Evolutionary conservation across 2,329 filamentous ascomycete species (phyloP), one percentile per base, ranked within the genome.

Genomic region (Colletotrichum coccodes): DNA sequence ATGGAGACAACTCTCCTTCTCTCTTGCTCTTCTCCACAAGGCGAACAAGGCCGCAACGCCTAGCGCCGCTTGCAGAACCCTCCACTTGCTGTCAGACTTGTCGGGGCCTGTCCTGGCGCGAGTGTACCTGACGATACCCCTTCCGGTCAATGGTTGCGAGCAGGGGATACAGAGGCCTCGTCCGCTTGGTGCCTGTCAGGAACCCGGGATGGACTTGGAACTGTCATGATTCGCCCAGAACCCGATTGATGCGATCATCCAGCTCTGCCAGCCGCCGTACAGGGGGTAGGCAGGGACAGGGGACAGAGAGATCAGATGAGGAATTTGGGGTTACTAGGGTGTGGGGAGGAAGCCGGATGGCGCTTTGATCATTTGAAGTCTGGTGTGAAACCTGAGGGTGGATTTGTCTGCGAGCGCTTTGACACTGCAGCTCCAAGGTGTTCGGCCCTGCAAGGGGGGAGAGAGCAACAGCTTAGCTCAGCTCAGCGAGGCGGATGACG

Each of bases 361-460:
- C 40, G 67, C 67, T 68, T 70, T 70, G 67, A 68, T 58, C 67
- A 58, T 62, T 70, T 46, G 21, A 63, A 46, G 63, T 62, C 50
- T 63, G 67, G 57, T 53, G 44, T 67, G 67, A 70, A 70, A 70
- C 67, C 62, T 34, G 44, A 50, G 38, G 52, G 67, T 67, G 67
- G 67, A 49, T 68, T 58, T 62, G 42, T 47, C 62, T 57, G 58
- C 52, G 44, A 57, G 38, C 67, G 67, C 67, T 70, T 70, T 68
- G 67, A 70, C 67, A 21, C 34, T 38, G 36, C 36, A 32, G 11
- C 44, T 60, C 61, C 40, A 28, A 34, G 46, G 21, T 26, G 7
- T 52, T 16, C 42, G 52, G 59, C n/a, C 34, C 40, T 62, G 40
- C 57, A 38, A 40, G 36, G 60, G n/a, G 32, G 50, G 23, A 36